phyloP scores from a whole-genome alignment of 1,284 basidiomycete genomes.

The Apiotrichum siamense region DNA sequence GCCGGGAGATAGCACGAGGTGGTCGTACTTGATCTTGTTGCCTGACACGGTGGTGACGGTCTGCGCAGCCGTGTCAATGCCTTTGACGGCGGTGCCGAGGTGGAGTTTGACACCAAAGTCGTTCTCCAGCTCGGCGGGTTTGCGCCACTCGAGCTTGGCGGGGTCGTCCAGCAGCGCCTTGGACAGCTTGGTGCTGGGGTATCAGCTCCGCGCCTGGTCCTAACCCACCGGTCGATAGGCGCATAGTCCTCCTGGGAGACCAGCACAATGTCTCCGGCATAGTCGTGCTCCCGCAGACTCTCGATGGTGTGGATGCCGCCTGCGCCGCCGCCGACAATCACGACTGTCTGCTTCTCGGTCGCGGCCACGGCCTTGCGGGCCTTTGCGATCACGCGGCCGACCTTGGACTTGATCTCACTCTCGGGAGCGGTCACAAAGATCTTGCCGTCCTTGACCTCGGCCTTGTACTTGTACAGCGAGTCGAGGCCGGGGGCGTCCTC shows the following conservation, averaged over 20 bases:
- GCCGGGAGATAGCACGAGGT: constrained; percentile 67
- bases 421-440: constrained; percentile 72
- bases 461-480: constrained; percentile 75
- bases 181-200: constrained; percentile 72
- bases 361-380: constrained; percentile 42
- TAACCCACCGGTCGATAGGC: constrained; percentile 61
- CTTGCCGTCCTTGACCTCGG: constrained; percentile 58
- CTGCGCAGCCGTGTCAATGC: constrained; percentile 59
- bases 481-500: constrained; percentile 87
- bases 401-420: constrained; percentile 64
- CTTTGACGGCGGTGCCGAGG: constrained; percentile 57
- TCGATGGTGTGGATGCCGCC: constrained; percentile 75
- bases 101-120: constrained; percentile 74
- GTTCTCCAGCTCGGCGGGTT: constrained; percentile 66
- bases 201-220: too few species aligned
- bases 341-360: constrained; percentile 54
- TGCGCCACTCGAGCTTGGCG: constrained; percentile 68
- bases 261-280: constrained; percentile 68
- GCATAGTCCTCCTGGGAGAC: constrained; percentile 71
- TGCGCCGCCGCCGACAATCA: constrained; percentile 76
- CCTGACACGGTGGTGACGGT: constrained; percentile 58
- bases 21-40: constrained; percentile 58
- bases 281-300: constrained; percentile 78
- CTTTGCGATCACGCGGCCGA: constrained; percentile 52
- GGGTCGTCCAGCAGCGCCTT: constrained; percentile 76